Evolutionary conservation across 176 grass and related monocot species (phyloP).

Genomic region (Thinopyrum elongatum): DNA sequence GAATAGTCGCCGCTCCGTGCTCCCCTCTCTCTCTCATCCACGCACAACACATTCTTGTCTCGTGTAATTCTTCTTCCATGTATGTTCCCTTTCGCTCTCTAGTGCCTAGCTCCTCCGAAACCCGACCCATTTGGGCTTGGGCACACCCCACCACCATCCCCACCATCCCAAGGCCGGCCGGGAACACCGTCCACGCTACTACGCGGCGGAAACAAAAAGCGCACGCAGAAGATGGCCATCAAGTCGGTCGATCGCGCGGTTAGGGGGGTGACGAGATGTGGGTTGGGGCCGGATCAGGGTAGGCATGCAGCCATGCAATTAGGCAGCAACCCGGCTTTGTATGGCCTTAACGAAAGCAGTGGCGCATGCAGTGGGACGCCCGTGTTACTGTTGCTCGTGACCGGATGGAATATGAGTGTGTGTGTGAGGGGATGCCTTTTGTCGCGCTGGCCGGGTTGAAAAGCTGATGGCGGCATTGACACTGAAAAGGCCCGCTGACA

Average conservation of each 20-base stretch:
- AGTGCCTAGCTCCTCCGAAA: background rate
- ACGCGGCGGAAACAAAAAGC: background rate
- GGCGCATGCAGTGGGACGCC: too few species aligned
- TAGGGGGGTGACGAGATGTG: background rate
- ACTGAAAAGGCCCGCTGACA: slow-evolving; percentile 58
- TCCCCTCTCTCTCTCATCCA: background rate
- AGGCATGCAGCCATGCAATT: slow-evolving; percentile 23
- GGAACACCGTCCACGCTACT: background rate
- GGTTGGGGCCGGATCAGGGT: background rate
- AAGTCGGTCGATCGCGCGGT: background rate
- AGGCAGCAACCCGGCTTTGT: slow-evolving; percentile 11
- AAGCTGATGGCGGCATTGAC: slow-evolving; percentile 51
- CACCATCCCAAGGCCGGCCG: background rate
- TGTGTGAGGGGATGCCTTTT: slow-evolving; percentile 29
- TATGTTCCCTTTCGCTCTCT: background rate
- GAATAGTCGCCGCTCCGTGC: background rate
- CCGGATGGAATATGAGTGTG: slow-evolving; percentile 38
- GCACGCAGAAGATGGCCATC: background rate
- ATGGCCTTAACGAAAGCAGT: too few species aligned
- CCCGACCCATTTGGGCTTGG: background rate
- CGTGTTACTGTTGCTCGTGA: slow-evolving; percentile 14
- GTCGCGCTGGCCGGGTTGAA: slow-evolving; percentile 49
- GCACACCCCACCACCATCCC: background rate
- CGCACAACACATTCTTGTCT: background rate
- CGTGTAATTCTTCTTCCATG: background rate